Conservation (phyloP, 169 alveolate species). For the Plasmodium ovale region DNA sequence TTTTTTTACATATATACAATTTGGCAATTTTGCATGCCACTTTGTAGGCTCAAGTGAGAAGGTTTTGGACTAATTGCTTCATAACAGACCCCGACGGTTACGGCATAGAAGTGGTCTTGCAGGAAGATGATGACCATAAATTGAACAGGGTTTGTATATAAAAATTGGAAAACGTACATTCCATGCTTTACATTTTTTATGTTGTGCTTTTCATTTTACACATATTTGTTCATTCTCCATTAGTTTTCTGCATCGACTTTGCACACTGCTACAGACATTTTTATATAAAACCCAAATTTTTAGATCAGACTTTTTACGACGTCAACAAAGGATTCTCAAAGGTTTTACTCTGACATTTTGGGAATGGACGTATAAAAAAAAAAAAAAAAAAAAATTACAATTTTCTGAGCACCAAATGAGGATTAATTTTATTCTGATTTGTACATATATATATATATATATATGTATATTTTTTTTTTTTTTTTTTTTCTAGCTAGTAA, state of each 20-base stretch:
- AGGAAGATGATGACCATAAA: conserved; percentile 20
- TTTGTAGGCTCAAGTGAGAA: conserved; percentile 50
- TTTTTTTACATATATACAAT: too few species aligned
- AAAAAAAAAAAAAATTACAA: not conserved
- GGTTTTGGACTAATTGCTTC: conserved; percentile 51
- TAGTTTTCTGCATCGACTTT: not conserved
- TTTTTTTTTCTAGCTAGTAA: conserved; percentile 31
- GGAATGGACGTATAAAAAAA: conserved; percentile 57
- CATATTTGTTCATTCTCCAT: not conserved
- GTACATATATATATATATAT: not conserved
- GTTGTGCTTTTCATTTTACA: not conserved
- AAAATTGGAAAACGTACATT: not conserved
- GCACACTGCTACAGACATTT: too few species aligned
- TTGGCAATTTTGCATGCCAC: too few species aligned
- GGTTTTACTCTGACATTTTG: conserved; percentile 70
- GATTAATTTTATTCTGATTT: too few species aligned
- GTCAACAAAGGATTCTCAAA: conserved; percentile 69
- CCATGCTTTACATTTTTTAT: not conserved
- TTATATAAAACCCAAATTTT: too few species aligned
- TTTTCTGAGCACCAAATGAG: not conserved
- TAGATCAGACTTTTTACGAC: conserved; percentile 69
- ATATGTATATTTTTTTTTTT: not conserved
- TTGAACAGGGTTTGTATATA: conserved; percentile 39
- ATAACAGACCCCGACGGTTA: conserved; percentile 75
- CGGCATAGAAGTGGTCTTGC: conserved; percentile 64